phyloP scores from a whole-genome alignment of 345 rosid genomes.

The Euphorbia peplus region DNA sequence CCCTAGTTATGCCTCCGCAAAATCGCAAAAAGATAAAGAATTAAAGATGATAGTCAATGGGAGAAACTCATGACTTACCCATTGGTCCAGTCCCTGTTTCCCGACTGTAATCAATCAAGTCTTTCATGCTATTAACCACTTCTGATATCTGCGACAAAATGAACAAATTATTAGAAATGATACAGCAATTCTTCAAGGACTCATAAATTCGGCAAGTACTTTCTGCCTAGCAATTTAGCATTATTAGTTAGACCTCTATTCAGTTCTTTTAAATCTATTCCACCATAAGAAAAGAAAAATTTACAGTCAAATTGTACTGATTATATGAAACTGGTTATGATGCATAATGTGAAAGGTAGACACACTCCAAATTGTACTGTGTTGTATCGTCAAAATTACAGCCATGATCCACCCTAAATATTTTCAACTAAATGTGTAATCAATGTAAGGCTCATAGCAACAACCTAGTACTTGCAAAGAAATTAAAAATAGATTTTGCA shows the following conservation, averaged over 20 bases:
- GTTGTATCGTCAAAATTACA: neutral
- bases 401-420: neutral
- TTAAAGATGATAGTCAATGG: neutral
- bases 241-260: neutral
- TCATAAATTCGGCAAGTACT: neutral
- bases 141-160: conserved; percentile 67
- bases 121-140: conserved; percentile 99
- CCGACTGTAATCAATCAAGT: conserved; percentile 96
- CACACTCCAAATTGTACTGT: neutral
- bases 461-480: neutral
- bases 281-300: neutral
- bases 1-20: neutral
- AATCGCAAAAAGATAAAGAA: neutral
- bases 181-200: neutral
- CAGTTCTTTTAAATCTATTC: neutral
- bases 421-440: neutral
- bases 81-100: conserved; percentile 91
- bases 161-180: neutral
- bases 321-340: neutral
- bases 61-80: conserved; percentile 51
- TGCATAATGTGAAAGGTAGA: neutral
- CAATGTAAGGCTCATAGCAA: neutral
- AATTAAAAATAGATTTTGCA: neutral
- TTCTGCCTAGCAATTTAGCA: neutral
- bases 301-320: neutral